A percentile compares a stretch with the other conserved stretches of the same genome.
Conservation (phyloP, 495 filamentous ascomycete species). For the Hyaloscypha bicolor region DNA sequence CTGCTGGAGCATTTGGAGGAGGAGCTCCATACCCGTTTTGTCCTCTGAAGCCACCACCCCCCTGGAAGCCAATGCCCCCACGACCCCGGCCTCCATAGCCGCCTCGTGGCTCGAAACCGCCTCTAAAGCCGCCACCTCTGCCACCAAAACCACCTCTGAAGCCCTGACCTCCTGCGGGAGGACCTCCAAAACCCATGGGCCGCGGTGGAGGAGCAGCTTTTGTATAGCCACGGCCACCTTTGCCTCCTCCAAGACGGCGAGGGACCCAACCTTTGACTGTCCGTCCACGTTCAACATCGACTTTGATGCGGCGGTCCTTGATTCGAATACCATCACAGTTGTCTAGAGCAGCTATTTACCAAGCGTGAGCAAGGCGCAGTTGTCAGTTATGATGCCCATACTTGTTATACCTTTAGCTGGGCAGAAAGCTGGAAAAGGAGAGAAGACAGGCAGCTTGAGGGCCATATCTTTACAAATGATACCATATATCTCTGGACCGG, state of each 20-base stretch:
- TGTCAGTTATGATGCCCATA: conserved; percentile 58
- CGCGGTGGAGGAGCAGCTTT: conserved; percentile 70
- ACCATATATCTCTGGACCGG: conserved; percentile 37
- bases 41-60: conserved; percentile 51
- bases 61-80: conserved; percentile 63
- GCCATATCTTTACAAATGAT: conserved; percentile 48
- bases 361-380: conserved; percentile 54
- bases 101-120: conserved; percentile 55
- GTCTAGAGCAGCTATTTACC: conserved; percentile 58
- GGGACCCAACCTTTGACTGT: conserved; percentile 96
- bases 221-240: conserved; percentile 92
- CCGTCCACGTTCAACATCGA: conserved; percentile 95
- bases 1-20: conserved; percentile 75
- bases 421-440: conserved; percentile 29
- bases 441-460: conserved; percentile 58
- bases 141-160: conserved; percentile 56
- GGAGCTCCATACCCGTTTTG: conserved; percentile 52
- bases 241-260: conserved; percentile 85
- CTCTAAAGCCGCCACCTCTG: conserved; percentile 52
- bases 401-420: conserved; percentile 41
- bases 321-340: conserved; percentile 83
- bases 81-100: conserved; percentile 37
- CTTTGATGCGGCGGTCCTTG: conserved; percentile 86
- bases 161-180: conserved; percentile 41
- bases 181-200: conserved; percentile 69